These are phyloP conservation scores for Tolypocladium inflatum DNA, from an alignment of 2,329 filamentous ascomycete species.

Conservation along the genomic window DNA sequence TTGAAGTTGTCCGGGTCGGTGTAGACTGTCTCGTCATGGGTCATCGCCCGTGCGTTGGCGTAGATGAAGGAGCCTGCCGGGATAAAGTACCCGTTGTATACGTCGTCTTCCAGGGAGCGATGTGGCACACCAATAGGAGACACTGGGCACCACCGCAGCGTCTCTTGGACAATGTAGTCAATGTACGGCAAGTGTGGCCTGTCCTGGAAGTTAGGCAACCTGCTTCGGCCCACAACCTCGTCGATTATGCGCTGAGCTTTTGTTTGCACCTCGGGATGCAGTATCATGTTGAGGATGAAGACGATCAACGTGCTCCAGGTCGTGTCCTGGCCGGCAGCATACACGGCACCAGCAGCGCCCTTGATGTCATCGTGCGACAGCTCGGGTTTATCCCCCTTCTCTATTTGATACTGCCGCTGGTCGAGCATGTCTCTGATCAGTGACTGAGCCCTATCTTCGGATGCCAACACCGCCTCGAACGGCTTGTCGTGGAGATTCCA, in stretches of 20 bases:
- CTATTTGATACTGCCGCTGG: constrained; percentile 11
- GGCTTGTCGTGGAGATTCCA: constrained; percentile 32
- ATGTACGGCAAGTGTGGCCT: constrained; percentile 31
- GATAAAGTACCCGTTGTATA: constrained; percentile 47
- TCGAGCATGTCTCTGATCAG: constrained; percentile 16
- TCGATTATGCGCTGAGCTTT: constrained; percentile 39
- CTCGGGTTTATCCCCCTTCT: constrained; percentile 18
- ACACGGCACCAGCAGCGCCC: constrained; percentile 37
- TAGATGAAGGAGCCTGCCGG: constrained; percentile 39
- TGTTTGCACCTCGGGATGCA: constrained; percentile 31
- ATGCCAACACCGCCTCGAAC: constrained; percentile 23
- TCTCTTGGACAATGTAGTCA: constrained; percentile 36
- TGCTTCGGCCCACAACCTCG: constrained; percentile 29
- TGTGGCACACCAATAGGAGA: constrained; percentile 45
- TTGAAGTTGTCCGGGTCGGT: constrained; percentile 31
- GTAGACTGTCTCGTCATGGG: constrained; percentile 29
- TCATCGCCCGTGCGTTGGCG: constrained; percentile 35
- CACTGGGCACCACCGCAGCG: constrained; percentile 32
- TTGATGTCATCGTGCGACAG: constrained; percentile 34
- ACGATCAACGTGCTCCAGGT: constrained; percentile 32
- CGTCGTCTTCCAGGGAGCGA: constrained; percentile 41
- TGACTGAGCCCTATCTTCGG: constrained; percentile 19
- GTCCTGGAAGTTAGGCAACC: constrained; percentile 38
- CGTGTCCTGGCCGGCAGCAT: constrained; percentile 36
- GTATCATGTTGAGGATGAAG: constrained; percentile 34